Conservation (phyloP, 192 early-diverging fungal genomes). For the Coemansia sp. region DNA sequence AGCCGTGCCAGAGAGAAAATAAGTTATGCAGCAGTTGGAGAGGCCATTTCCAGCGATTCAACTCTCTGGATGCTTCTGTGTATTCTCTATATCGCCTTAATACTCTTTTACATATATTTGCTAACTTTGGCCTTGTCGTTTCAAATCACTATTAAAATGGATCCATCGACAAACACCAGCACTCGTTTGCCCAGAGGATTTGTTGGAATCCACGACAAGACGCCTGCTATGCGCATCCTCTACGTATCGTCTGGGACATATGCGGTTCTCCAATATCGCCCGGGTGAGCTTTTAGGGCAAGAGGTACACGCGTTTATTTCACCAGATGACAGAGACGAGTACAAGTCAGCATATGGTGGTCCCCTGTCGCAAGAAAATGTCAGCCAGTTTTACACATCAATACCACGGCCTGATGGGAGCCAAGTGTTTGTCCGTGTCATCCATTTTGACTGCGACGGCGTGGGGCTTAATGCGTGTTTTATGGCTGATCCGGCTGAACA, state of each 20-base stretch:
- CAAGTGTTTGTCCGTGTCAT: constrained; percentile 15
- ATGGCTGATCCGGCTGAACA: too few species aligned
- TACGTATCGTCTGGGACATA: constrained; percentile 32
- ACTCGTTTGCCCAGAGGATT: constrained; percentile 13
- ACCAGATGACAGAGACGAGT: constrained; percentile 5
- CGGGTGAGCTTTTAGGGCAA: constrained; percentile 8
- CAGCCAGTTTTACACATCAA: neutral
- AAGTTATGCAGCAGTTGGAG: too few species aligned
- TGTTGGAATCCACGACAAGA: constrained; percentile 37
- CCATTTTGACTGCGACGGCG: constrained; percentile 9
- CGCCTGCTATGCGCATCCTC: constrained; percentile 35
- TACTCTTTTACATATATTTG: too few species aligned
- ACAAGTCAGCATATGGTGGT: constrained; percentile 1
- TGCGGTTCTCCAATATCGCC: constrained; percentile 8
- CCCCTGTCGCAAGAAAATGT: constrained; percentile 8
- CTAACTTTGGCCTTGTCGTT: too few species aligned
- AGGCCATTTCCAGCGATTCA: too few species aligned
- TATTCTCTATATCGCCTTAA: too few species aligned
- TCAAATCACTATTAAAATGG: too few species aligned
- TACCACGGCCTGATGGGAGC: neutral
- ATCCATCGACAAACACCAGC: neutral
- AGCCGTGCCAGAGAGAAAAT: too few species aligned
- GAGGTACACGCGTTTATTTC: constrained; percentile 12
- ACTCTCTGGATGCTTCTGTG: too few species aligned
- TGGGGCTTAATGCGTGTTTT: too few species aligned